Conservation (phyloP, 805 yeast species). For the Ogataea ganodermae region DNA sequence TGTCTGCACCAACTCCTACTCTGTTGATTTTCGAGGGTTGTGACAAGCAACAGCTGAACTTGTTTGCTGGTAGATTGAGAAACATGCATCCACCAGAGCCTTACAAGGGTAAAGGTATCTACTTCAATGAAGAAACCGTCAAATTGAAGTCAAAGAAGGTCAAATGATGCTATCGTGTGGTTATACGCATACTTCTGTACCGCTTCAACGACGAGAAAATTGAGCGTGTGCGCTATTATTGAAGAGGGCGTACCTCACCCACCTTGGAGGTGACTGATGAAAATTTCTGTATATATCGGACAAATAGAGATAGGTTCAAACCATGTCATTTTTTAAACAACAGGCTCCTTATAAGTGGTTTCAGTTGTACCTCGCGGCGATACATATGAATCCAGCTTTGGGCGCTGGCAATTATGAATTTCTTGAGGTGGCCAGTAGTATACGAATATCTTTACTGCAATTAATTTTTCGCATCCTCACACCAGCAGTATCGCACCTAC, state of each 20-base stretch:
- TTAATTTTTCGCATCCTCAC: no score
- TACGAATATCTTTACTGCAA: no score
- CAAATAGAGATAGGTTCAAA: constrained; percentile 3
- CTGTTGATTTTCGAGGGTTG: constrained; percentile 83
- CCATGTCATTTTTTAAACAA: neutral
- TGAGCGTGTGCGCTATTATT: neutral
- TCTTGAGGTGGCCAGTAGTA: no score
- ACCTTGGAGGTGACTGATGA: neutral
- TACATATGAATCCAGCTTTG: no score
- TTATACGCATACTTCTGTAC: neutral
- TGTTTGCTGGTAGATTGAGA: constrained; percentile 87
- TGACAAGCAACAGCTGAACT: constrained; percentile 82
- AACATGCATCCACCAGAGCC: constrained; percentile 95
- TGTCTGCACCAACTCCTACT: constrained; percentile 80
- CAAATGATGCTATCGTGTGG: constrained; percentile 51
- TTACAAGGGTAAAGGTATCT: constrained; percentile 97
- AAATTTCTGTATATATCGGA: constrained; percentile 1
- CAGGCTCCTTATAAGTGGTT: no score
- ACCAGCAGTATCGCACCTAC: no score
- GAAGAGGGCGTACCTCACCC: neutral
- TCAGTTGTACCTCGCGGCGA: no score
- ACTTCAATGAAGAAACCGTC: constrained; percentile 87
- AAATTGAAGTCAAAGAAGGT: constrained; percentile 90
- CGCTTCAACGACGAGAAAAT: neutral
- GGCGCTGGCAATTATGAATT: no score